Evolutionary conservation across 805 yeast genomes (phyloP).

Genomic region (Pichia exigua): DNA sequence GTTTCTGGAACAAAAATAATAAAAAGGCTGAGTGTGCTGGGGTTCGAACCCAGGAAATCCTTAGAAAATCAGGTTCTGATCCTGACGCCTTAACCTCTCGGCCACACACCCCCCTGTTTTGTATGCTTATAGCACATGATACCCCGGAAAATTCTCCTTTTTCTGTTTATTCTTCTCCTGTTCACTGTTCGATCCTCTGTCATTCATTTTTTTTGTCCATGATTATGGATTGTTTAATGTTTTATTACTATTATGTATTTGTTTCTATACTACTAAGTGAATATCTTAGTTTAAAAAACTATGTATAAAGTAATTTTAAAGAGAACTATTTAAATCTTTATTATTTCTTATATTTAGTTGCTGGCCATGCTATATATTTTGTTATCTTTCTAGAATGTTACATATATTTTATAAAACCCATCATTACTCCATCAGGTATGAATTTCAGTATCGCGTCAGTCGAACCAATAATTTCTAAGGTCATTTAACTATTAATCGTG

Average conservation of each 20-base stretch:
- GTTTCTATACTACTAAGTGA: too few species aligned
- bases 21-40: slow-evolving; percentile 16
- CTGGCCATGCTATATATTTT: too few species aligned
- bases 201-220: too few species aligned
- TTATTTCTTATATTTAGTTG: too few species aligned
- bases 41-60: slow-evolving; percentile 19
- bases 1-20: background rate
- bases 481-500: too few species aligned
- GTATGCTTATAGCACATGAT: background rate
- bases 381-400: too few species aligned
- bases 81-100: slow-evolving; percentile 21
- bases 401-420: too few species aligned
- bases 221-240: too few species aligned
- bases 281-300: too few species aligned
- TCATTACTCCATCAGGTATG: background rate
- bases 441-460: background rate
- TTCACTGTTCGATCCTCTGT: background rate
- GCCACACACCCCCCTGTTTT: slow-evolving; percentile 15
- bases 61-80: slow-evolving; percentile 19
- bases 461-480: background rate
- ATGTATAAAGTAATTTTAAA: too few species aligned
- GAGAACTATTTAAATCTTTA: too few species aligned
- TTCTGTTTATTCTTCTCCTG: background rate
- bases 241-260: too few species aligned
- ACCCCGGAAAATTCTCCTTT: background rate